Evolutionary conservation across 768 basidiomycete genomes (phyloP), one percentile per base, ranked within the genome.

Genomic region (Psilocybe tampanensis): DNA sequence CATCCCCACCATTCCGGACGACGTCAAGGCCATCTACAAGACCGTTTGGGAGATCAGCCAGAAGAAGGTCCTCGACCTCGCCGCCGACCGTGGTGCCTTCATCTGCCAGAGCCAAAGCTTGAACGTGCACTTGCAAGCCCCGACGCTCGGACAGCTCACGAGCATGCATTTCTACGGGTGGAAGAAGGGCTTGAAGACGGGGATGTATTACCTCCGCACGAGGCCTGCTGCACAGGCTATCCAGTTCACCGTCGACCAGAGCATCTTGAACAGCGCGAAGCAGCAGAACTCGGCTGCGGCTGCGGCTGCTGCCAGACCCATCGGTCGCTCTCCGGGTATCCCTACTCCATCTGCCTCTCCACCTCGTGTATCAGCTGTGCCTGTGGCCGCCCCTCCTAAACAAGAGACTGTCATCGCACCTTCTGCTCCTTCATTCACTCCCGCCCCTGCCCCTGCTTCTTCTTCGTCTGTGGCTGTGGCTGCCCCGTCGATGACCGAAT

Each of bases 31-130:
- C 0, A 95, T 99, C 77, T 99, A 99, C 86, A 98, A 98, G 80
- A 99, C 96, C n/a, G 96, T 98, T 47, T 99, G 96, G 96, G 96
- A 99, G 78, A 95, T 99, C 73, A 89, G 86, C 44, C 96, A 98
- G 79, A 98, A 98, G 91, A 95, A 93, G 70, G 87, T 99, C 61
- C 88, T 99, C 56, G 97, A 99, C 76, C 82, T 99, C 64, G 90
- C 97, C 51, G 97, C 97, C n/a, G 97, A 99, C 71, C 94, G 97
- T 59, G 96, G 95, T 36, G 94, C 97, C 1, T 99, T 88, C 79
- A 97, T 98, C 74, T 96, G 94, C 76, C 96, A 99, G 74, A 89
- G 86, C 63, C 96, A 98, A 76, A 90, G 88, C 59, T 77, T 99
- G 70, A 98, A 98, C 72, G 84, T 99, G 55, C 96, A 98, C 71